Conservation (phyloP, 306 rosid species). For the Neltuma alba region DNA sequence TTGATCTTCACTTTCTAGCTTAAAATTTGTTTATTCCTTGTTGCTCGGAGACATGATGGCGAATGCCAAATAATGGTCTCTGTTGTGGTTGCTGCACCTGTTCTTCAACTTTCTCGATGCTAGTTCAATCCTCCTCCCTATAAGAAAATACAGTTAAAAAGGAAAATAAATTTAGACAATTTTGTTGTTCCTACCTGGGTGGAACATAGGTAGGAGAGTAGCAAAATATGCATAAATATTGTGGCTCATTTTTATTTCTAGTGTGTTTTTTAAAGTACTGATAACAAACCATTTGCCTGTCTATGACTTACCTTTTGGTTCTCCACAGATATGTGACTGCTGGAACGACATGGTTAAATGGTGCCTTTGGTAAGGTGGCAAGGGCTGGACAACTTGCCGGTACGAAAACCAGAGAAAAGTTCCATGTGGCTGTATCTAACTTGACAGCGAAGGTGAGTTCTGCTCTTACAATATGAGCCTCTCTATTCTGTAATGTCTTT, state of each 20-base stretch:
- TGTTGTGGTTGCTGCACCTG: neutral
- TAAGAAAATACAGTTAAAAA: neutral
- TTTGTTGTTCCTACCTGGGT: neutral
- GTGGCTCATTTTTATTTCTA: neutral
- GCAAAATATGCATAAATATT: neutral
- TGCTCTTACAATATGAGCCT: conserved; percentile 13
- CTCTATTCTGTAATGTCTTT: neutral
- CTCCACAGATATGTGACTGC: conserved; percentile 78
- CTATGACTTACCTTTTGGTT: conserved; percentile 16
- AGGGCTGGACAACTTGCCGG: conserved; percentile 88
- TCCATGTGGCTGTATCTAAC: conserved; percentile 81
- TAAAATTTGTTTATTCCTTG: neutral
- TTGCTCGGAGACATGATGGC: neutral
- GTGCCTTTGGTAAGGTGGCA: conserved; percentile 87
- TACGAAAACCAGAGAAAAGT: conserved; percentile 88
- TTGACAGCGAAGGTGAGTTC: conserved; percentile 72
- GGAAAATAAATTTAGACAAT: neutral
- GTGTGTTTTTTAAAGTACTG: neutral
- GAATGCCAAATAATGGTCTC: neutral
- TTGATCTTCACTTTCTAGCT: neutral
- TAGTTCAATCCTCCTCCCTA: neutral
- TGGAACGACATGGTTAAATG: conserved; percentile 88
- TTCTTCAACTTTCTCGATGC: neutral
- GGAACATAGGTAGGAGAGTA: neutral
- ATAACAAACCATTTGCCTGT: conserved; percentile 5